Conservation (phyloP, 2,329 filamentous ascomycete species). For the Cordyceps farinosa region DNA sequence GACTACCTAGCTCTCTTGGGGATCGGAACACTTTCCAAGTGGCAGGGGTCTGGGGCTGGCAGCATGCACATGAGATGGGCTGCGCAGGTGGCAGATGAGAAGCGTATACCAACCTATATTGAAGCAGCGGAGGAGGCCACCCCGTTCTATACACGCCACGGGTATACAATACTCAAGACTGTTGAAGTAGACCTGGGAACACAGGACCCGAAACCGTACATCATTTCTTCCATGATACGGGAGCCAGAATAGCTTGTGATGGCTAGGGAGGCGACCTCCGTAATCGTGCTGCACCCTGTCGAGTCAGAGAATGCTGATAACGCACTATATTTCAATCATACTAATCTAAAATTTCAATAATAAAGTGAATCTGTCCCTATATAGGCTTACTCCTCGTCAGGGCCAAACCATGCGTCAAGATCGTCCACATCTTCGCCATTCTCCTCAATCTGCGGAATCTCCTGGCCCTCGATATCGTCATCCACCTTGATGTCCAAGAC, state of each 20-base stretch:
- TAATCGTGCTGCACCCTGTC: not conserved
- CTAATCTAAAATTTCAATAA: not conserved
- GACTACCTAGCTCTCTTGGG: not conserved
- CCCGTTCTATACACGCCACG: not conserved
- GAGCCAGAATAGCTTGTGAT: not conserved
- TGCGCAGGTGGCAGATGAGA: not conserved
- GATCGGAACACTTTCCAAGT: not conserved
- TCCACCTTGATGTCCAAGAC: constrained; percentile 12
- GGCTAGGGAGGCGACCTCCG: not conserved
- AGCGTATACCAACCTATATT: not conserved
- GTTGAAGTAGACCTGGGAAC: not conserved
- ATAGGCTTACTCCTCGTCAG: not conserved
- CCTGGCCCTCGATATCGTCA: constrained; percentile 2
- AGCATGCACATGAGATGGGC: not conserved
- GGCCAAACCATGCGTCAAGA: not conserved
- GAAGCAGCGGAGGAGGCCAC: not conserved
- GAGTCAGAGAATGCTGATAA: not conserved
- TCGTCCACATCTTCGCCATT: constrained; percentile 16
- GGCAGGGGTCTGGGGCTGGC: not conserved
- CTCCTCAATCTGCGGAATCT: not conserved
- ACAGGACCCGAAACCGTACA: not conserved
- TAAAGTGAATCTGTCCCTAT: too few relatives aligned
- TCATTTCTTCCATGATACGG: not conserved
- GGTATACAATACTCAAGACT: not conserved
- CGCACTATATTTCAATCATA: not conserved